These are phyloP conservation scores for Elymus sibiricus DNA, from an alignment of 176 grass and related monocot species.

Conservation along the genomic window DNA sequence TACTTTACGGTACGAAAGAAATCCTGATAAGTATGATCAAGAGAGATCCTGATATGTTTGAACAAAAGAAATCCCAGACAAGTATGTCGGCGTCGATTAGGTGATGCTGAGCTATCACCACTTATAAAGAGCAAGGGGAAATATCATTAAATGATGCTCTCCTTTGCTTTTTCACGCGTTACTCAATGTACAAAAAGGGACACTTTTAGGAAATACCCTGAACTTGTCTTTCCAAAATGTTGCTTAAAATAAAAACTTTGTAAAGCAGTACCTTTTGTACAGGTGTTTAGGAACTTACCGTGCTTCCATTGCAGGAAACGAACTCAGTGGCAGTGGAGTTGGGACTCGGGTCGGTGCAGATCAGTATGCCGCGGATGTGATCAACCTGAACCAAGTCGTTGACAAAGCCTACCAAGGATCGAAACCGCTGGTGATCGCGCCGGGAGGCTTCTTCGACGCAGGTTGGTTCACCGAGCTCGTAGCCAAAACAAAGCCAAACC, in stretches of 20 bases:
- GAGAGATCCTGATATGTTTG: not conserved
- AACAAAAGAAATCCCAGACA: conserved; percentile 1
- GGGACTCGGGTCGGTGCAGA: conserved; percentile 50
- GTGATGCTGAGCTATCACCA: conserved; percentile 14
- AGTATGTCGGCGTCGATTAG: conserved; percentile 26
- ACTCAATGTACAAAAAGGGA: conserved; percentile 15
- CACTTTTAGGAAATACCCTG: conserved; percentile 10
- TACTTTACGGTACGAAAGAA: conserved; percentile 15
- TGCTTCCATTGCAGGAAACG: conserved; percentile 52
- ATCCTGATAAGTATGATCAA: not conserved
- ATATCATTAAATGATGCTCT: conserved; percentile 21
- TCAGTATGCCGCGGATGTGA: conserved; percentile 61
- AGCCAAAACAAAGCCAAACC: conserved; percentile 55
- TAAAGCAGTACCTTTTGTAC: not conserved
- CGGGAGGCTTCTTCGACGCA: conserved; percentile 77
- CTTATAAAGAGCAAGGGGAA: not conserved
- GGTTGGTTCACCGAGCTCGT: conserved; percentile 64
- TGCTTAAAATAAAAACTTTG: conserved; percentile 25
- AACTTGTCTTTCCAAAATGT: conserved; percentile 5
- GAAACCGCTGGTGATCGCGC: conserved; percentile 51
- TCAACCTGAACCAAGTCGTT: conserved; percentile 46
- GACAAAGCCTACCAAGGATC: conserved; percentile 35
- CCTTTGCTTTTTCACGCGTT: conserved; percentile 17
- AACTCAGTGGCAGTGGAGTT: conserved; percentile 65
- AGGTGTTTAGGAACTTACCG: not conserved